Base-by-base conservation (phyloP, 2,329 filamentous ascomycete genomes). In the Fusarium pseudoanthophilum region DNA sequence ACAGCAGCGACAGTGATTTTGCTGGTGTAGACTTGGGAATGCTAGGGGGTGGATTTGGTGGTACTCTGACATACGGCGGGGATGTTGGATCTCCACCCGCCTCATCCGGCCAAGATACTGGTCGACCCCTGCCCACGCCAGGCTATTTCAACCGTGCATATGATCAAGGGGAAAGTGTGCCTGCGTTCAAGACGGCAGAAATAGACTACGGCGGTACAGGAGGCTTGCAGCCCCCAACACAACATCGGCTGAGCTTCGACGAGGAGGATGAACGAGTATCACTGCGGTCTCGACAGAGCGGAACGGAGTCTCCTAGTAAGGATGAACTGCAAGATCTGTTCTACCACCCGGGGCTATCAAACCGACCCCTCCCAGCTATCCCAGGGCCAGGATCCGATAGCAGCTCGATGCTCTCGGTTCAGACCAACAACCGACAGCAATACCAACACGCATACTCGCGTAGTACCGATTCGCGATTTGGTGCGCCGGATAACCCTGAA, bases 131-230 rank as follows among this genome's bases (percentile, higher is more conserved):
- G 46, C 87, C 88, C 10, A 85, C 83, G 28, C 82, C 86, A 59
- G 77, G 84, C 68, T 79, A 83, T 69, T 75, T 78, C 52, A 73
- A 75, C 51, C 75, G 74, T 34, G 69, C 74, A 18, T 75, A 73
- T 43, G 74, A 79, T 28, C 74, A 72, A 21, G 75, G 82, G 21
- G 78, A 79, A 63, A 78, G 78, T 51, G 77, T 80, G 3, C 79
- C 85, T 2, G 83, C 84, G 11, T 88, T 88, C 72, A 79, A 84
- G 20, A 87, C 91, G 61, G 94, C 92, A 11, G 89, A 93, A 60
- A 92, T 97, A 57, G 95, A 98, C 81, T 95, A 94, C 52, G 93
- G 90, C 56, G 95, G 93, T 13, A 98, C 95, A n/a, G 96, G 95
- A 45, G 96, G 96, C 3, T 83, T 98, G 34, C 91, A 95, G 70